Evolutionary conservation across 108 stramenopile genomes (phyloP).

Genomic region (Stephanodiscus minutulus): DNA sequence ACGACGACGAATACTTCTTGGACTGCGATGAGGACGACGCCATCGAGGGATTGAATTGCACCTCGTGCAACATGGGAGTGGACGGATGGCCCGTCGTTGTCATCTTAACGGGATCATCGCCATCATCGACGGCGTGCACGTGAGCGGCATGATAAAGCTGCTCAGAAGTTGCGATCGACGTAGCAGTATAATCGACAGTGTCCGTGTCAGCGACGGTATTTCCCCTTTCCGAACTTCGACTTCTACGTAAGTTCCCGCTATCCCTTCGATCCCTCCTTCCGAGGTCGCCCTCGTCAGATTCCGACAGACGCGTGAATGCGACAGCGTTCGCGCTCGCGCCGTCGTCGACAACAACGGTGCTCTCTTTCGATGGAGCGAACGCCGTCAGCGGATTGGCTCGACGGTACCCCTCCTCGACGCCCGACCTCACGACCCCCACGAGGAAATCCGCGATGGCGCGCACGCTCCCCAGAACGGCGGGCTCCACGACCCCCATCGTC

Average conservation of each 20-base stretch:
- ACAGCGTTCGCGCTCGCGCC: too few species aligned
- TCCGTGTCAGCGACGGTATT: constrained; percentile 48
- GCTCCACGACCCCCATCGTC: constrained; percentile 8
- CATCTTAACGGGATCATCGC: background rate
- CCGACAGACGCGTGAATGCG: constrained; percentile 21
- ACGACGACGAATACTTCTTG: constrained; percentile 30
- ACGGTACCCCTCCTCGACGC: constrained; percentile 42
- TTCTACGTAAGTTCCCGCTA: constrained; percentile 6
- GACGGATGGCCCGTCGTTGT: constrained; percentile 2
- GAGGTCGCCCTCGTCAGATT: constrained; percentile 17
- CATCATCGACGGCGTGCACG: constrained; percentile 8
- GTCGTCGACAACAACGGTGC: background rate
- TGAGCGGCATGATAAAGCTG: background rate
- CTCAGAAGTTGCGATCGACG: background rate
- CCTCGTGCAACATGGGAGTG: constrained; percentile 34
- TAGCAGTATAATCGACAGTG: background rate
- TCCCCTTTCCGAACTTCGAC: constrained; percentile 25
- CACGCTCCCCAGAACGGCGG: constrained; percentile 37
- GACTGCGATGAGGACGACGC: constrained; percentile 27
- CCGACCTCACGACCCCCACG: constrained; percentile 27
- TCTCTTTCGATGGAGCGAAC: background rate
- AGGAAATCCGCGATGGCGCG: constrained; percentile 44
- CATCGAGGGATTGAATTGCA: constrained; percentile 47
- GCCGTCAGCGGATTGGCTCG: constrained; percentile 38
- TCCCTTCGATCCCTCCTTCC: constrained; percentile 26